Percentiles rank a stretch among this genome's conserved stretches.
Evolutionary conservation across 805 yeast species (phyloP).

Genomic region (Komagataella mondaviorum): DNA sequence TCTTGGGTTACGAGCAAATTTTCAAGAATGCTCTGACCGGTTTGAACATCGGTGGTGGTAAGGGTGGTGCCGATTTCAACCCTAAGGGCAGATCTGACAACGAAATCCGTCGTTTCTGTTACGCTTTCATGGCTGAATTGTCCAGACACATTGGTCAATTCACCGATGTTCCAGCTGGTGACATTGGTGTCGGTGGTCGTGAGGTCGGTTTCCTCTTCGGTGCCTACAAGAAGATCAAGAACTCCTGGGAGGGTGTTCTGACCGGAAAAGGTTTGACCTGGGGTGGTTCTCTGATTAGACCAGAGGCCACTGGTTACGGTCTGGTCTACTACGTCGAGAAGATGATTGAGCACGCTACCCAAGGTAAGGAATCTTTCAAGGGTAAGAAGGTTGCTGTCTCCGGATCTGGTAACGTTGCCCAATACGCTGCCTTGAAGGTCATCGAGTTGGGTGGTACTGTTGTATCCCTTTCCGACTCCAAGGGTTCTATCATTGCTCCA

Average conservation of each 20-base stretch:
- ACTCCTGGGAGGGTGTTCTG: constrained; percentile 92
- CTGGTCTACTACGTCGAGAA: constrained; percentile 92
- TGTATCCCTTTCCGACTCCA: constrained; percentile 88
- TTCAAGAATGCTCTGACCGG: constrained; percentile 98
- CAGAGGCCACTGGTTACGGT: constrained; percentile 99
- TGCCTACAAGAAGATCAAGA: constrained; percentile 85
- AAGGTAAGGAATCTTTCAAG: constrained; percentile 77
- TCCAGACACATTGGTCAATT: constrained; percentile 94
- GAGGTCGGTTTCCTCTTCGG: constrained; percentile 93
- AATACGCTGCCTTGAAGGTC: constrained; percentile 94
- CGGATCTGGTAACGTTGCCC: constrained; percentile 99
- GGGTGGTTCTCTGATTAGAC: constrained; percentile 99
- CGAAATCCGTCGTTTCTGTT: constrained; percentile 96
- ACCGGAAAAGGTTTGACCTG: constrained; percentile 97
- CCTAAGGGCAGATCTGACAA: constrained; percentile 88
- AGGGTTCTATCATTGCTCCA: constrained; percentile 73
- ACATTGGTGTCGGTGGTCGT: constrained; percentile 96
- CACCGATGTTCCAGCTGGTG: constrained; percentile 99
- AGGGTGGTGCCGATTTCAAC: constrained; percentile 97
- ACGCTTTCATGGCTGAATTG: constrained; percentile 89
- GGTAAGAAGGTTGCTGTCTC: constrained; percentile 95
- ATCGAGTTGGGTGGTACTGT: constrained; percentile 95
- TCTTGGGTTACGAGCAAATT: constrained; percentile 96
- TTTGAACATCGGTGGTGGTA: constrained; percentile 97
- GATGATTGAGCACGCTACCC: constrained; percentile 88